phyloP scores from a whole-genome alignment of 2,329 filamentous ascomycete species.

The Hymenotorrendiella dingleyae region DNA sequence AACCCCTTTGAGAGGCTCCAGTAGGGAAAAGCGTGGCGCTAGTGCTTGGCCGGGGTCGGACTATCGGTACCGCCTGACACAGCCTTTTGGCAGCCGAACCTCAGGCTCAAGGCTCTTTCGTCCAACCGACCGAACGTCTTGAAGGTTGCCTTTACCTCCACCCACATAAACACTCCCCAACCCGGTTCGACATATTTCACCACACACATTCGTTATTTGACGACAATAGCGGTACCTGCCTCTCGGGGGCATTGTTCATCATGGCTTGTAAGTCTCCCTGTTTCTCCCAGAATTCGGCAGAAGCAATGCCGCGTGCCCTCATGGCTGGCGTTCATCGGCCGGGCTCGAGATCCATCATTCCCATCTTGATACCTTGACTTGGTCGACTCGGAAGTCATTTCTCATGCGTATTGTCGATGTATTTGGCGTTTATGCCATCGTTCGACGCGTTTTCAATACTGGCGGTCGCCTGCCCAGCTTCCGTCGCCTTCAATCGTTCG shows the following conservation, averaged over 20 bases:
- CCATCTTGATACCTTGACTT: constrained; percentile 14
- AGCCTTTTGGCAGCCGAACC: no score
- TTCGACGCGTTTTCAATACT: constrained; percentile 9
- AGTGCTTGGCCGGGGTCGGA: no score
- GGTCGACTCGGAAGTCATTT: constrained; percentile 9
- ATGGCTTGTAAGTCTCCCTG: constrained; percentile 36
- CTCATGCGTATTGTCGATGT: constrained; percentile 3
- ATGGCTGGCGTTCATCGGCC: constrained; percentile 23
- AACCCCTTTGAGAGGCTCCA: no score
- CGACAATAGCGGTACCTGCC: constrained; percentile 8
- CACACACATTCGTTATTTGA: constrained; percentile 10
- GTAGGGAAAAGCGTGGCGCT: no score
- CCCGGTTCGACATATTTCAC: constrained; percentile 14
- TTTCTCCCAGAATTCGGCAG: constrained; percentile 10
- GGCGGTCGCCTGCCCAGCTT: constrained; percentile 9
- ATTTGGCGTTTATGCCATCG: constrained; percentile 2
- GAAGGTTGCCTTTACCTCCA: no score
- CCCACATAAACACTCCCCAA: no score
- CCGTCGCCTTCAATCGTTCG: constrained; percentile 20
- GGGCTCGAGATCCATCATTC: constrained; percentile 19
- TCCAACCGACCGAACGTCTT: no score
- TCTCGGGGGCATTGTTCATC: constrained; percentile 25
- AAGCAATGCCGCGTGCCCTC: constrained; percentile 9
- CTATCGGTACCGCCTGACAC: no score
- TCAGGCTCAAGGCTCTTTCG: no score